Evolutionary conservation across 2,329 filamentous ascomycete genomes (phyloP).

Genomic region (Neonectria coccinea): DNA sequence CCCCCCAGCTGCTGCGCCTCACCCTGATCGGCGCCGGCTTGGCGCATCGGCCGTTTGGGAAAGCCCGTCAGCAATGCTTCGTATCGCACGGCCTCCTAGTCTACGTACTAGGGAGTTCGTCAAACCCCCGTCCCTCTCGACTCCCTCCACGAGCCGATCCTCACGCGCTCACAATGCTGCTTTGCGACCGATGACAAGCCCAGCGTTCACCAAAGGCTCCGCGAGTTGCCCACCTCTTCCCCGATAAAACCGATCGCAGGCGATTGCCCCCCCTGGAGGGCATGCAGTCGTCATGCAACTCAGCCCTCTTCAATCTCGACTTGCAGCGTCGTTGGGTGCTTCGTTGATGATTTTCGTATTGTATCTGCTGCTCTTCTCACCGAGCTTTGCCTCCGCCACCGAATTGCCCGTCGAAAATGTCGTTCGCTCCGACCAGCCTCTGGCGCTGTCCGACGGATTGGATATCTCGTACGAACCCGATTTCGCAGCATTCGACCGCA

Average conservation of each 20-base stretch:
- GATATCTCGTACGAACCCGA: conserved; percentile 66
- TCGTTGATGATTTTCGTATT: conserved; percentile 66
- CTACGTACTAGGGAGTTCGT: not conserved
- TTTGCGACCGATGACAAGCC: conserved; percentile 30
- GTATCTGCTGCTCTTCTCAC: conserved; percentile 70
- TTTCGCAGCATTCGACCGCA: conserved; percentile 71
- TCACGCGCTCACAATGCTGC: conserved; percentile 35
- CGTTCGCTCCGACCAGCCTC: conserved; percentile 30
- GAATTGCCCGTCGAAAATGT: conserved; percentile 52
- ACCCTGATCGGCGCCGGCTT: conserved; percentile 24
- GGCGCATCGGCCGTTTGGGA: conserved; percentile 30
- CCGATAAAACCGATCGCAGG: conserved; percentile 30
- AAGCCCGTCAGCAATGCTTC: conserved; percentile 38
- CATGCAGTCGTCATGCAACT: conserved; percentile 66
- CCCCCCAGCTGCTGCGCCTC: conserved; percentile 38
- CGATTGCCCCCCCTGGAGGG: conserved; percentile 54
- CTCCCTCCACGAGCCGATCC: conserved; percentile 6
- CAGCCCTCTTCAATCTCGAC: conserved; percentile 77
- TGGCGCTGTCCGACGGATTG: conserved; percentile 30
- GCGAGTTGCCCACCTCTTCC: conserved; percentile 26
- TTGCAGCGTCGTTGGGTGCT: conserved; percentile 74
- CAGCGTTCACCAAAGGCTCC: conserved; percentile 17
- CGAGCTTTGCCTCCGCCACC: conserved; percentile 71
- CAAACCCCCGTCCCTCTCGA: not conserved
- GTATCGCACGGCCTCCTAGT: conserved; percentile 13